Evolutionary conservation across 179 eudicot genomes (phyloP).

Genomic region (Camellia oleifera): DNA sequence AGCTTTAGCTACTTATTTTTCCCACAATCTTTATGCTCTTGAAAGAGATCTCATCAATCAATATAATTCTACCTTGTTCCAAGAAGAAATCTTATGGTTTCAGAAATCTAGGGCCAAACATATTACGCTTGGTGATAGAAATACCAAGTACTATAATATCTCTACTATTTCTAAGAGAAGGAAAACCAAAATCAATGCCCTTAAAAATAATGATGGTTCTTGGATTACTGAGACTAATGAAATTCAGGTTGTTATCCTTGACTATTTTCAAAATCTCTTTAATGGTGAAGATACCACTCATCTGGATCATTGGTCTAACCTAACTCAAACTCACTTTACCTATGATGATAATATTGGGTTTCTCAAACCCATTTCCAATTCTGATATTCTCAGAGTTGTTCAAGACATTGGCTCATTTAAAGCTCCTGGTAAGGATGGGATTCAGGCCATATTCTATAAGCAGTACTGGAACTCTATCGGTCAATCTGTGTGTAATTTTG

Average conservation of each 20-base stretch:
- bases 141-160: neutral
- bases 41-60: neutral
- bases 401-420: neutral
- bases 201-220: neutral
- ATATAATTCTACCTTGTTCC: neutral
- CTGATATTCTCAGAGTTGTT: neutral
- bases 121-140: neutral
- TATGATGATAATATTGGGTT: neutral
- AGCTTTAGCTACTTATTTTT: neutral
- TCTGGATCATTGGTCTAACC: neutral
- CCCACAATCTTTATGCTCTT: neutral
- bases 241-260: too few species aligned
- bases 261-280: neutral
- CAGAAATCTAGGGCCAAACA: neutral
- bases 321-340: neutral
- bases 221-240: neutral
- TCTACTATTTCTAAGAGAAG: neutral
- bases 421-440: neutral
- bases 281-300: neutral
- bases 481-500: neutral
- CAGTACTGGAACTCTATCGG: neutral
- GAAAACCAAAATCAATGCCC: neutral
- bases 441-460: neutral
- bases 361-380: neutral
- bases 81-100: neutral